These are phyloP conservation scores for Verticillium isaacii DNA, from an alignment of 2,329 filamentous ascomycete species.

Conservation along the genomic window DNA sequence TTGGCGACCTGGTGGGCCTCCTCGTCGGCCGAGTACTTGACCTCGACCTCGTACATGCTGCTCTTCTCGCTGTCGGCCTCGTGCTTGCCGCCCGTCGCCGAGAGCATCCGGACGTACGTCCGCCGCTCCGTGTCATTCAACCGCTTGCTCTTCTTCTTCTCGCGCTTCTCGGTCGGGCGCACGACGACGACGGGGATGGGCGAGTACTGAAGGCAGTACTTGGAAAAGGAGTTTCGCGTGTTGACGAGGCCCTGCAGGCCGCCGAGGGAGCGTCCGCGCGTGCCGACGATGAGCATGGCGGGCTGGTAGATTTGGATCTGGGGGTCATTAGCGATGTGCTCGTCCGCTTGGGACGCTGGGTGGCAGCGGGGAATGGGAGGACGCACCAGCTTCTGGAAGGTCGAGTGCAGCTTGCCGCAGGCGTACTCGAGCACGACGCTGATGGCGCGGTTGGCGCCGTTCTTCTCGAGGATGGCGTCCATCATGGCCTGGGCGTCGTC, in stretches of 20 bases:
- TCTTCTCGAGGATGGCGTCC: constrained; percentile 72
- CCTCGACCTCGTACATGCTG: constrained; percentile 50
- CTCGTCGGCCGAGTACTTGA: constrained; percentile 51
- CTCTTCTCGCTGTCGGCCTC: constrained; percentile 52
- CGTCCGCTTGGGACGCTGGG: not conserved
- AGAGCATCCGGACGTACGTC: constrained; percentile 73
- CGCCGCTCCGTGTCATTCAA: constrained; percentile 70
- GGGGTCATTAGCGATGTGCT: not conserved
- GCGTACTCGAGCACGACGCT: constrained; percentile 83
- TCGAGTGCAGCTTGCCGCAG: constrained; percentile 83
- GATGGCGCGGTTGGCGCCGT: constrained; percentile 73
- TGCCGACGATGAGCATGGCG: constrained; percentile 86
- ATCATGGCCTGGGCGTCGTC: constrained; percentile 72
- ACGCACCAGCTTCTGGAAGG: constrained; percentile 82
- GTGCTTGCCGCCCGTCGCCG: constrained; percentile 53
- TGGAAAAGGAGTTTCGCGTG: constrained; percentile 76
- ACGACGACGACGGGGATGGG: constrained; percentile 92
- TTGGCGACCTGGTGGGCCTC: constrained; percentile 62
- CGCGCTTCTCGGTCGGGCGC: constrained; percentile 77
- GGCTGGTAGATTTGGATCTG: constrained; percentile 91
- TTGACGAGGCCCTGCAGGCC: constrained; percentile 83
- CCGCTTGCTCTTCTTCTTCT: constrained; percentile 86
- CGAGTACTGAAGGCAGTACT: constrained; percentile 91
- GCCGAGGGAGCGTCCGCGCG: constrained; percentile 75
- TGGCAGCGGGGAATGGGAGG: not conserved